phyloP scores from a whole-genome alignment of 768 basidiomycete species.

The Daedaleopsis nitida region DNA sequence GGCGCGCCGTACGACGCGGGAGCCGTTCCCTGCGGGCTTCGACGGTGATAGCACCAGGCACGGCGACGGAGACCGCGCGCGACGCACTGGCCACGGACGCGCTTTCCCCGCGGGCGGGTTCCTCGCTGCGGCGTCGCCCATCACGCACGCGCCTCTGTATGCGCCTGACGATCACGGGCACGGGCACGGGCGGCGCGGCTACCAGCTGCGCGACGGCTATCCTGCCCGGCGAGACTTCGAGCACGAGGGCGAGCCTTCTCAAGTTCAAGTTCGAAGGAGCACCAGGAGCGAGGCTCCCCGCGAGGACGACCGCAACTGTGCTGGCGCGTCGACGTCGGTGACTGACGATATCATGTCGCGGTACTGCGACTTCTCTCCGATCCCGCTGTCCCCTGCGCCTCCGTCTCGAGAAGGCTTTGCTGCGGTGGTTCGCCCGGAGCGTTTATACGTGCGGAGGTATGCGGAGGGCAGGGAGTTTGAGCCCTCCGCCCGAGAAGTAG shows the following conservation, averaged over 20 bases:
- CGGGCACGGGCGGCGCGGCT: not conserved
- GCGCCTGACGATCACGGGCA: not conserved
- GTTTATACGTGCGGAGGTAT: too few relatives aligned
- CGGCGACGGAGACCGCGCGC: too few relatives aligned
- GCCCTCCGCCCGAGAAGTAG: not conserved
- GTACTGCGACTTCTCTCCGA: constrained; percentile 27
- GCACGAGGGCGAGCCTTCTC: too few relatives aligned
- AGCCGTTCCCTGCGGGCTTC: constrained; percentile 13
- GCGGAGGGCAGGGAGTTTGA: too few relatives aligned
- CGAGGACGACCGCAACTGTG: constrained; percentile 1
- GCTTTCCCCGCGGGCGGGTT: constrained; percentile 17
- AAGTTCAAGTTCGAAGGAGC: too few relatives aligned
- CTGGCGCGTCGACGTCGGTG: constrained; percentile 13
- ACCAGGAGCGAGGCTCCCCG: too few relatives aligned
- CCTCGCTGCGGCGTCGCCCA: constrained; percentile 3
- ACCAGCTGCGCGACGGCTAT: not conserved
- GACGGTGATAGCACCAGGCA: not conserved
- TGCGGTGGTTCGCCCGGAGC: too few relatives aligned
- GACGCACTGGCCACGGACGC: too few relatives aligned
- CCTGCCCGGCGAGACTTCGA: not conserved
- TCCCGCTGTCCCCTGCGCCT: constrained; percentile 18
- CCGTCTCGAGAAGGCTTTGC: not conserved
- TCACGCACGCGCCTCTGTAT: not conserved
- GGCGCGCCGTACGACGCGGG: constrained; percentile 20
- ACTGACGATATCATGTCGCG: constrained; percentile 25